Evolutionary conservation across 1,284 basidiomycete species (phyloP).

Genomic region (Melampsora occidentalis): DNA sequence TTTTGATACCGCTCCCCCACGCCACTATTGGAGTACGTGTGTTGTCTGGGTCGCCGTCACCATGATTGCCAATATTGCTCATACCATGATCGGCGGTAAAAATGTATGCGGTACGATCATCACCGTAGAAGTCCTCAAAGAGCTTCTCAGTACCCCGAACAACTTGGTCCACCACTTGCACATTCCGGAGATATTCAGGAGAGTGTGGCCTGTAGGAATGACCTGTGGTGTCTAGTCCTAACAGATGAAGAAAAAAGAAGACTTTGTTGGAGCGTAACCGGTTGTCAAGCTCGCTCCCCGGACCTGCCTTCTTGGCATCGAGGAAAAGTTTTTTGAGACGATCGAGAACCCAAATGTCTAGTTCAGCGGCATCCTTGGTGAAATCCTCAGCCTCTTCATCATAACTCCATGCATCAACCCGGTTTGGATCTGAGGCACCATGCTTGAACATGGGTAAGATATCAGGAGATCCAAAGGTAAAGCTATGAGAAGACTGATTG

Average conservation of each 20-base stretch:
- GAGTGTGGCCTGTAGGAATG: conserved; percentile 84
- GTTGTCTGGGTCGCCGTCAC: conserved; percentile 74
- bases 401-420: conserved; percentile 72
- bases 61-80: conserved; percentile 83
- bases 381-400: conserved; percentile 77
- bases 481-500: conserved; percentile 75
- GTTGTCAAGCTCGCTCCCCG: conserved; percentile 17
- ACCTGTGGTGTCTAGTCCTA: conserved; percentile 82
- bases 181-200: conserved; percentile 81
- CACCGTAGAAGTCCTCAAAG: conserved; percentile 67
- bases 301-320: conserved; percentile 59
- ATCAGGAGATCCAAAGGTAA: conserved; percentile 82
- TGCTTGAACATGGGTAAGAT: conserved; percentile 83
- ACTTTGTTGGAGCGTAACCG: conserved; percentile 49
- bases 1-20: conserved; percentile 57
- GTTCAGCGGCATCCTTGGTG: conserved; percentile 76
- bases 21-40: conserved; percentile 42
- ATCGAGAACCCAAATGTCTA: conserved; percentile 77
- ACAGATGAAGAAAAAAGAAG: conserved; percentile 78
- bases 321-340: conserved; percentile 63
- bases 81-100: conserved; percentile 91
- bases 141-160: conserved; percentile 68
- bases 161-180: conserved; percentile 74
- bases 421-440: conserved; percentile 59
- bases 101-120: conserved; percentile 68